Evolutionary conservation across 768 basidiomycete genomes (phyloP).

Genomic region (Calocybe cyanea): DNA sequence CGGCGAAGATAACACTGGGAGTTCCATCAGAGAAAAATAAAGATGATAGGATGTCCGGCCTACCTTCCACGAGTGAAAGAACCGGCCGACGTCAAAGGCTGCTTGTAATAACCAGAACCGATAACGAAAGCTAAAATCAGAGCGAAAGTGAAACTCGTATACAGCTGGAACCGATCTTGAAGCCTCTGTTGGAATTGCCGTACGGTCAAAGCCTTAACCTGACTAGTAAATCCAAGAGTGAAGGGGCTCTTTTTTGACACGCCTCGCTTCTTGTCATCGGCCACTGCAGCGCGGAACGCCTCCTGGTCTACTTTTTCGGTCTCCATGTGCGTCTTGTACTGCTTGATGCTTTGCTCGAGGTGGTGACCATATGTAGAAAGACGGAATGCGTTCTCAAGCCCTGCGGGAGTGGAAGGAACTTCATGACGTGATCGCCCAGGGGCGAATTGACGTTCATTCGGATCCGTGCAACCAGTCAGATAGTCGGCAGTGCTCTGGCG

Average conservation of each 20-base stretch:
- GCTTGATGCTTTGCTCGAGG: conserved; percentile 43
- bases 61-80: conserved; percentile 82
- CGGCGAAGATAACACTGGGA: conserved; percentile 62
- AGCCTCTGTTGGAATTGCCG: conserved; percentile 71
- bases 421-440: conserved; percentile 52
- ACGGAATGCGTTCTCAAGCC: conserved; percentile 61
- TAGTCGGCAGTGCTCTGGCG: conserved; percentile 87
- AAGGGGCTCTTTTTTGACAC: conserved; percentile 80
- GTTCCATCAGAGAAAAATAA: not conserved
- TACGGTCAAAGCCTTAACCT: conserved; percentile 64
- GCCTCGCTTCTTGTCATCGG: conserved; percentile 72
- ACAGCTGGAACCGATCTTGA: conserved; percentile 77
- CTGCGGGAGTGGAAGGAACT: conserved; percentile 65
- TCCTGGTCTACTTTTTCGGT: conserved; percentile 66
- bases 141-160: conserved; percentile 63
- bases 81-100: conserved; percentile 70
- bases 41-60: not conserved
- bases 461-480: conserved; percentile 78
- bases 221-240: conserved; percentile 72
- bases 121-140: conserved; percentile 60
- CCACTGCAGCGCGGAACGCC: conserved; percentile 72
- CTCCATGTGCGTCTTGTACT: conserved; percentile 55
- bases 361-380: conserved; percentile 41
- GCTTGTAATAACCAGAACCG: conserved; percentile 71
- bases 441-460: conserved; percentile 80